Conservation (phyloP, 495 filamentous ascomycete species). For the Aspergillus olivimuriae region DNA sequence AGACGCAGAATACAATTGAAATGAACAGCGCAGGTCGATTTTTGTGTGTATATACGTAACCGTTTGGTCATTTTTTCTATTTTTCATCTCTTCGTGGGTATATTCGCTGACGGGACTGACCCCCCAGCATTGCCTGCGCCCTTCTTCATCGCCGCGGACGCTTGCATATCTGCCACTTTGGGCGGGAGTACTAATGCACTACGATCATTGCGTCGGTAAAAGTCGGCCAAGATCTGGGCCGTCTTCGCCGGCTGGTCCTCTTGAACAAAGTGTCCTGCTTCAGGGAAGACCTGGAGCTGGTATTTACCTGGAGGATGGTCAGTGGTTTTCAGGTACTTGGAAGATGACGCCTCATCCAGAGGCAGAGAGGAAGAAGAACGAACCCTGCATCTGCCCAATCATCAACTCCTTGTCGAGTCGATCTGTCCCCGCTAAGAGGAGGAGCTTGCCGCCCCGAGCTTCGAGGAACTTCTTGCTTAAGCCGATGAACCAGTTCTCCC, state of each 20-base stretch:
- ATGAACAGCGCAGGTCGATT: too few species aligned
- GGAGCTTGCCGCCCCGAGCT: constrained; percentile 77
- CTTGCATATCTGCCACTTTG: constrained; percentile 67
- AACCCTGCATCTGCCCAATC: constrained; percentile 97
- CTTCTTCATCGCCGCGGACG: constrained; percentile 39
- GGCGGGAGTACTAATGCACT: constrained; percentile 79
- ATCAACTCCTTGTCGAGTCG: constrained; percentile 89
- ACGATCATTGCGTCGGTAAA: constrained; percentile 84
- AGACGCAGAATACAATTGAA: too few species aligned
- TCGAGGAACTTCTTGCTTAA: constrained; percentile 83
- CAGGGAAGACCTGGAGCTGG: constrained; percentile 87
- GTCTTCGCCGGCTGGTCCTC: constrained; percentile 90
- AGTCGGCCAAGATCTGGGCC: constrained; percentile 77
- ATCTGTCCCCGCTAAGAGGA: constrained; percentile 91
- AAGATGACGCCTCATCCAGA: not conserved
- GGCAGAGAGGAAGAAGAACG: not conserved
- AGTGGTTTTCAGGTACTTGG: not conserved
- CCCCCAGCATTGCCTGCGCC: constrained; percentile 3
- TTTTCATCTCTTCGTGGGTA: too few species aligned
- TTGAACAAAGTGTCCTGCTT: constrained; percentile 94
- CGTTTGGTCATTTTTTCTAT: too few species aligned
- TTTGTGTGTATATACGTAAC: too few species aligned
- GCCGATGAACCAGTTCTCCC: constrained; percentile 89
- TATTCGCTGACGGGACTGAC: too few species aligned
- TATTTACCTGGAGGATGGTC: constrained; percentile 65